These are phyloP conservation scores for Salix purpurea DNA, from an alignment of 345 rosid genomes.

Conservation along the genomic window DNA sequence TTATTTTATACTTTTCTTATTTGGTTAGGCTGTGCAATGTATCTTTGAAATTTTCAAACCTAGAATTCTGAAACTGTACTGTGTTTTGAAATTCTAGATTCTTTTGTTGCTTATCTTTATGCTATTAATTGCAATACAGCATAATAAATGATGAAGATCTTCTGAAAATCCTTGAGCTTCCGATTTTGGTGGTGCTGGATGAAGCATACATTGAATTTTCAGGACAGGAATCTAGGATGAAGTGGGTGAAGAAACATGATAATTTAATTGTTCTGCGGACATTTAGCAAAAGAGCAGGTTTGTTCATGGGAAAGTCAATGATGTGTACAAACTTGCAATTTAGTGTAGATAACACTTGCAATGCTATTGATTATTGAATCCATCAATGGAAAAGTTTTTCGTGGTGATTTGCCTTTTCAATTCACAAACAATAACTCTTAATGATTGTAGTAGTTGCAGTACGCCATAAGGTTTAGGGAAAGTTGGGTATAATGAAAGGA, in stretches of 20 bases:
- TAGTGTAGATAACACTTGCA: neutral
- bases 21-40: neutral
- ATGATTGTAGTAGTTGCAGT: too few species aligned
- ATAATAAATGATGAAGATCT: slow-evolving; percentile 71
- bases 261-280: slow-evolving; percentile 90
- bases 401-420: neutral
- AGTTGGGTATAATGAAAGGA: too few species aligned
- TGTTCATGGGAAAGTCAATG: neutral
- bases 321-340: neutral
- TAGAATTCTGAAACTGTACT: neutral
- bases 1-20: neutral
- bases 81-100: neutral
- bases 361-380: neutral
- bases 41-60: neutral
- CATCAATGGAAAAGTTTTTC: too few species aligned
- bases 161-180: slow-evolving; percentile 69
- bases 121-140: slow-evolving; percentile 34
- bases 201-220: slow-evolving; percentile 96
- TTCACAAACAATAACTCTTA: too few species aligned
- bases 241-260: slow-evolving; percentile 91
- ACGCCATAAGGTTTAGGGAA: too few species aligned
- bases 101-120: slow-evolving; percentile 3
- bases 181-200: slow-evolving; percentile 83
- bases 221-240: slow-evolving; percentile 73
- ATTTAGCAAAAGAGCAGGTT: slow-evolving; percentile 98